Evolutionary conservation across 345 rosid genomes (phyloP).

Genomic region (Carallia brachiata): DNA sequence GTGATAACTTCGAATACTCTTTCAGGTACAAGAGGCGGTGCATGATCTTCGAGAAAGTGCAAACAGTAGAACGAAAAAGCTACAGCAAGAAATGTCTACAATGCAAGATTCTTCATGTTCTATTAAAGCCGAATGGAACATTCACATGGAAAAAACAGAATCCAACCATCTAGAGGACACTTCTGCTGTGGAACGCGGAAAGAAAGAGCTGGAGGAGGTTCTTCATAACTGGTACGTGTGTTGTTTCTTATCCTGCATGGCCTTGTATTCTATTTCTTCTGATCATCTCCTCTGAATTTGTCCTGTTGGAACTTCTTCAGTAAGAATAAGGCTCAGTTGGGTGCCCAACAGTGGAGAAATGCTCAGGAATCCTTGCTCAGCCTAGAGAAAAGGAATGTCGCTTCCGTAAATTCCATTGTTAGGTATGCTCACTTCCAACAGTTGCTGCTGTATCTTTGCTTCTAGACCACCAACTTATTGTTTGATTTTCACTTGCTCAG

Average conservation of each 20-base stretch:
- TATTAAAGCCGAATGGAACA: conserved; percentile 72
- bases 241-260: not conserved
- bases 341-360: conserved; percentile 80
- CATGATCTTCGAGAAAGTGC: conserved; percentile 79
- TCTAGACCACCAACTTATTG: conserved; percentile 10
- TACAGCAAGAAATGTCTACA: conserved; percentile 90
- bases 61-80: conserved; percentile 61
- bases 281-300: conserved; percentile 19
- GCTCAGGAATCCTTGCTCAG: conserved; percentile 84
- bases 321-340: conserved; percentile 69
- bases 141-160: conserved; percentile 84
- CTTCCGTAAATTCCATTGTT: conserved; percentile 80
- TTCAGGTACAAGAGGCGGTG: conserved; percentile 85
- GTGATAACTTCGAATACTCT: conserved; percentile 1
- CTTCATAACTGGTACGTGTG: conserved; percentile 70
- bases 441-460: conserved; percentile 1
- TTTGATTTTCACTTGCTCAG: conserved; percentile 23
- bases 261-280: not conserved
- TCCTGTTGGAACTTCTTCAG: conserved; percentile 39
- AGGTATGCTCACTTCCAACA: conserved; percentile 45
- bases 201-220: conserved; percentile 75
- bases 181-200: conserved; percentile 70
- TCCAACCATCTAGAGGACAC: conserved; percentile 61
- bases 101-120: conserved; percentile 82
- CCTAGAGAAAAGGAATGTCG: conserved; percentile 77